Conservation (phyloP, 768 basidiomycete species). For the Amanita muscaria region DNA sequence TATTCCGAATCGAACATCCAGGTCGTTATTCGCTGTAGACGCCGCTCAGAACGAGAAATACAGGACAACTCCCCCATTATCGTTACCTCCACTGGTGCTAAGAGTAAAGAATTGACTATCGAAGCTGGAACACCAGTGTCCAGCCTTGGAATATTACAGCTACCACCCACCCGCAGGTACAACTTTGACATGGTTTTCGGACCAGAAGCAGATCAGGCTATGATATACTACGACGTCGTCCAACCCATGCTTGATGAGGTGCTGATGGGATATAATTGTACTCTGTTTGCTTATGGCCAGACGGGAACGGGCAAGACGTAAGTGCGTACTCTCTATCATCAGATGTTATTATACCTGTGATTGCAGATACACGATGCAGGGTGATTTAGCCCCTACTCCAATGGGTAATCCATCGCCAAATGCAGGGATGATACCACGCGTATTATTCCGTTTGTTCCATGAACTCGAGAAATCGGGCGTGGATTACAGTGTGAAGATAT, state of each 20-base stretch:
- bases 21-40: slow-evolving; percentile 86
- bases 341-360: neutral
- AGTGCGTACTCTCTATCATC: slow-evolving; percentile 21
- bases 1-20: slow-evolving; percentile 79
- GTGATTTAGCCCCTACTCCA: slow-evolving; percentile 74
- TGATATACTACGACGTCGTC: slow-evolving; percentile 92
- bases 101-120: slow-evolving; percentile 68
- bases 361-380: slow-evolving; percentile 90
- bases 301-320: slow-evolving; percentile 99
- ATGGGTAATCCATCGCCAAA: slow-evolving; percentile 82
- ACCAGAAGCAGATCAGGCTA: slow-evolving; percentile 90
- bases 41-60: slow-evolving; percentile 78
- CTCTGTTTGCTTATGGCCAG: slow-evolving; percentile 95
- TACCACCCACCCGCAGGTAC: slow-evolving; percentile 79
- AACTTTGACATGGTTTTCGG: slow-evolving; percentile 95
- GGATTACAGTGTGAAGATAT: slow-evolving; percentile 91
- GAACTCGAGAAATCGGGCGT: slow-evolving; percentile 66
- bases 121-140: slow-evolving; percentile 66
- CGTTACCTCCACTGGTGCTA: slow-evolving; percentile 68
- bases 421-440: slow-evolving; percentile 95
- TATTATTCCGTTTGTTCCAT: slow-evolving; percentile 84
- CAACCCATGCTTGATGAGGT: slow-evolving; percentile 90
- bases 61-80: slow-evolving; percentile 84
- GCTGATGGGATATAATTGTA: slow-evolving; percentile 94
- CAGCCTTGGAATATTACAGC: slow-evolving; percentile 62